Evolutionary conservation across 352 stramenopile species (phyloP).

Genomic region (Phytophthora macrochlamydospora): DNA sequence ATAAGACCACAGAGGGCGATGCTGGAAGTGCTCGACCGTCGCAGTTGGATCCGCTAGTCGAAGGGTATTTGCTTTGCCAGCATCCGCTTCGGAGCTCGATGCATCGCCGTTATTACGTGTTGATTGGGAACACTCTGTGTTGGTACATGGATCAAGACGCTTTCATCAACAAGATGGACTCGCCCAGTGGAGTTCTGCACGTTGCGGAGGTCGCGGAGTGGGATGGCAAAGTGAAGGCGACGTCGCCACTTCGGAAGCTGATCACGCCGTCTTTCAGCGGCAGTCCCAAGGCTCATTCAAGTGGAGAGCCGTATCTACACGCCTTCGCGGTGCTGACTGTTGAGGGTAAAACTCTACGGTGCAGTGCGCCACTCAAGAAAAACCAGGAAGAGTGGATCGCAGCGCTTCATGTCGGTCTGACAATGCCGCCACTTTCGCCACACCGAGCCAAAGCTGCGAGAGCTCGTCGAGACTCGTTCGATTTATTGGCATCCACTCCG

Average conservation of each 20-base stretch:
- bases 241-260: slow-evolving; percentile 26
- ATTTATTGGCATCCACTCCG: slow-evolving; percentile 43
- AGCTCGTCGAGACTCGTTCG: slow-evolving; percentile 70
- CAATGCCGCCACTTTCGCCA: slow-evolving; percentile 78
- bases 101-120: slow-evolving; percentile 81
- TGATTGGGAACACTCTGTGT: slow-evolving; percentile 79
- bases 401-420: slow-evolving; percentile 71
- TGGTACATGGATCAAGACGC: slow-evolving; percentile 80
- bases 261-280: slow-evolving; percentile 24
- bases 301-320: slow-evolving; percentile 49
- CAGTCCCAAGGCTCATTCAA: slow-evolving; percentile 30
- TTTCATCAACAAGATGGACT: slow-evolving; percentile 50
- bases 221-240: slow-evolving; percentile 55
- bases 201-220: slow-evolving; percentile 66
- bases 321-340: slow-evolving; percentile 66
- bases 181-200: slow-evolving; percentile 67
- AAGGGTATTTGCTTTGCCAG: slow-evolving; percentile 77
- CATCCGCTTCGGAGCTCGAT: slow-evolving; percentile 64
- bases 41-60: slow-evolving; percentile 67
- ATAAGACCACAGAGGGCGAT: slow-evolving; percentile 9
- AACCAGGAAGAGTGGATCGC: slow-evolving; percentile 73
- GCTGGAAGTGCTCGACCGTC: slow-evolving; percentile 34
- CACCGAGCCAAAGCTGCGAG: slow-evolving; percentile 72
- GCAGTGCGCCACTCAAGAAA: slow-evolving; percentile 65
- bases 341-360: slow-evolving; percentile 70